Conservation (phyloP, 805 yeast species). For the Yarrowia deformans region DNA sequence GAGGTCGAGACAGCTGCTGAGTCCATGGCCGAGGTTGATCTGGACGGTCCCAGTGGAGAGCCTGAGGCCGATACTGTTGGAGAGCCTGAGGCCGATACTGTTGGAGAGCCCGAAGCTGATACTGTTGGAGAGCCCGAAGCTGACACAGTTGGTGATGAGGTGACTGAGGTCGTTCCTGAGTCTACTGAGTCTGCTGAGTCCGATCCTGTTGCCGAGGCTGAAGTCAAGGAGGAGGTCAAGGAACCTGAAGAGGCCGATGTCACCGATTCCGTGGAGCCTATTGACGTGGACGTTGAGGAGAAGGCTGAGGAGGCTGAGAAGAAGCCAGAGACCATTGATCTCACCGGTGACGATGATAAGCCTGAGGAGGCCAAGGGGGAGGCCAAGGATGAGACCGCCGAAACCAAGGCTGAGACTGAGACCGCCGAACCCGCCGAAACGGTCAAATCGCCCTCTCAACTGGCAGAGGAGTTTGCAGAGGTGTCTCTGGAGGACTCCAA, state of each 20-base stretch:
- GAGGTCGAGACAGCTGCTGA: conserved; percentile 10
- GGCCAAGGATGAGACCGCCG: not conserved
- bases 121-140: not conserved
- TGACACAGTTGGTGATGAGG: conserved; percentile 7
- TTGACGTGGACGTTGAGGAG: not conserved
- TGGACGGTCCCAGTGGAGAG: conserved; percentile 21
- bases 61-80: conserved; percentile 4
- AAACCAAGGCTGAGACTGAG: not conserved
- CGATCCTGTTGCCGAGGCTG: conserved; percentile 10
- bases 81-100: conserved; percentile 1
- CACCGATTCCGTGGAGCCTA: conserved; percentile 9
- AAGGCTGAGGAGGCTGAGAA: not conserved
- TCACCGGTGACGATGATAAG: not conserved
- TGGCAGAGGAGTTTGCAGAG: conserved; percentile 37
- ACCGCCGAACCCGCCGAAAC: conserved; percentile 37
- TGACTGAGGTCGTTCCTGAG: not conserved
- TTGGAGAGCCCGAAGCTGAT: not conserved
- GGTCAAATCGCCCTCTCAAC: conserved; percentile 34
- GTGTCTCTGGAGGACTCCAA: conserved; percentile 36
- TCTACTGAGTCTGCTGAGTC: not conserved
- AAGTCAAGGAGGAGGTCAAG: conserved; percentile 7
- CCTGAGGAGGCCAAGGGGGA: not conserved
- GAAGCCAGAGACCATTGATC: not conserved
- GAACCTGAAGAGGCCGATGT: conserved; percentile 13
- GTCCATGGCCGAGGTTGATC: conserved; percentile 16